phyloP scores from a whole-genome alignment of 1,284 basidiomycete species.

The Pseudozyma flocculosa region DNA sequence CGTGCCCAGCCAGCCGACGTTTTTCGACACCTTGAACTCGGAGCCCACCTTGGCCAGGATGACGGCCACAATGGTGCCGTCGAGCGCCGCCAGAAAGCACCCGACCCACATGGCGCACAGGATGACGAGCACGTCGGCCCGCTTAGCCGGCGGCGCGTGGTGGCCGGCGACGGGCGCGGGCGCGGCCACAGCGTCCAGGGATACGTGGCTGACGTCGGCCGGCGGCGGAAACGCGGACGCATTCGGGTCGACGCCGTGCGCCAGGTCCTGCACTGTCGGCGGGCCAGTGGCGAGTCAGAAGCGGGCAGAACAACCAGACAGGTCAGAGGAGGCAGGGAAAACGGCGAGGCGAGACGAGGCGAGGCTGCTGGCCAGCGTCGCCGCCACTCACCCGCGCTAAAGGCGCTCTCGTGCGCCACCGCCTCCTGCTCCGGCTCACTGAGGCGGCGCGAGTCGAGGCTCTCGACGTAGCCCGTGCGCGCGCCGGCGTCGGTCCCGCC shows the following conservation, averaged over 20 bases:
- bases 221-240: conserved; percentile 53
- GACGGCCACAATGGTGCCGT: conserved; percentile 55
- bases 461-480: conserved; percentile 35
- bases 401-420: conserved; percentile 52
- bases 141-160: conserved; percentile 25
- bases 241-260: conserved; percentile 55
- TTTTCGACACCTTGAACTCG: conserved; percentile 54
- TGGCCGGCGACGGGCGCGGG: conserved; percentile 18
- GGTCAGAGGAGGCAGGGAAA: no score
- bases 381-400: conserved; percentile 35
- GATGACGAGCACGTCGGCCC: conserved; percentile 48
- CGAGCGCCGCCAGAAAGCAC: conserved; percentile 49
- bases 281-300: background rate
- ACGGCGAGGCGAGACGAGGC: no score
- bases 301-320: background rate
- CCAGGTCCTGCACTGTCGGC: conserved; percentile 34
- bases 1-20: conserved; percentile 54
- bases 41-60: conserved; percentile 52
- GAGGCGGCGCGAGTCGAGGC: conserved; percentile 31
- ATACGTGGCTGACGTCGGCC: conserved; percentile 49
- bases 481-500: no score
- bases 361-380: no score
- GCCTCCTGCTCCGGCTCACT: conserved; percentile 43
- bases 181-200: conserved; percentile 17
- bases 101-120: conserved; percentile 58